These are phyloP conservation scores for Carex myosuroides DNA, from an alignment of 176 grass and related monocot genomes.

Conservation along the genomic window DNA sequence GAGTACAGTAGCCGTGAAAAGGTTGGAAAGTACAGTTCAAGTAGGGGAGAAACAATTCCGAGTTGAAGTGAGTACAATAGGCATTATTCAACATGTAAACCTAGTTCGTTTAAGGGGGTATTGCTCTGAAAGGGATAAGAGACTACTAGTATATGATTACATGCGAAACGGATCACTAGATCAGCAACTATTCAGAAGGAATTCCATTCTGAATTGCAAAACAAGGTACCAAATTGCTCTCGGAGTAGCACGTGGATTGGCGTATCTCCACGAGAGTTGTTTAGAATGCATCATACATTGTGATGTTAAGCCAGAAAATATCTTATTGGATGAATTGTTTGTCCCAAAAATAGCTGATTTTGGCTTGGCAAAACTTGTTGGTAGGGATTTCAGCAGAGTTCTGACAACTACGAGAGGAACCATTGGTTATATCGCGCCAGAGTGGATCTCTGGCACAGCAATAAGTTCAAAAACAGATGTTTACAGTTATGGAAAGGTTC, in stretches of 20 bases:
- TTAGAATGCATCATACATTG: constrained; percentile 57
- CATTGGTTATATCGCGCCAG: constrained; percentile 50
- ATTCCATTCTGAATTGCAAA: constrained; percentile 23
- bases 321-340: constrained; percentile 26
- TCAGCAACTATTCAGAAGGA: constrained; percentile 26
- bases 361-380: constrained; percentile 30
- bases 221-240: constrained; percentile 31
- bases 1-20: constrained; percentile 36
- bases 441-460: constrained; percentile 48
- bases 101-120: constrained; percentile 39
- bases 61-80: constrained; percentile 40
- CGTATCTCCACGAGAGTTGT: constrained; percentile 47
- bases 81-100: constrained; percentile 44
- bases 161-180: constrained; percentile 28
- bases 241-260: constrained; percentile 28
- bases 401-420: constrained; percentile 45
- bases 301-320: constrained; percentile 77
- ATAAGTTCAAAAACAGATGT: constrained; percentile 47
- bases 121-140: constrained; percentile 22
- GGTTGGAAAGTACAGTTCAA: constrained; percentile 18
- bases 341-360: constrained; percentile 45
- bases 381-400: constrained; percentile 33
- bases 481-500: constrained; percentile 45
- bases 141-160: constrained; percentile 34
- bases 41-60: constrained; percentile 47